Conservation (phyloP, 1,284 basidiomycete species). For the Microbotryum saponariae region DNA sequence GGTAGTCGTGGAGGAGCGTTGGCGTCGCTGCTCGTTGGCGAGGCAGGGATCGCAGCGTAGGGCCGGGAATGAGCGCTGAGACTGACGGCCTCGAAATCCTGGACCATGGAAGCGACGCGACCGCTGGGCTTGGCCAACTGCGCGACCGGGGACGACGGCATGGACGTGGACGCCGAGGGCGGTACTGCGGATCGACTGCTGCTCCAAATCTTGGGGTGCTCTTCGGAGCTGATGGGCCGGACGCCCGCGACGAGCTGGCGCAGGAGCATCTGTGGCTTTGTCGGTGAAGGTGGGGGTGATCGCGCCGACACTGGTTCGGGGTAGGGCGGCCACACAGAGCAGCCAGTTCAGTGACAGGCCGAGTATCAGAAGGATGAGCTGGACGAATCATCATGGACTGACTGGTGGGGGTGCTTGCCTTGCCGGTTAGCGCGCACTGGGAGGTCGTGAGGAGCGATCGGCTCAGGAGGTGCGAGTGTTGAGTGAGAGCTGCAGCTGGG, state of each 20-base stretch:
- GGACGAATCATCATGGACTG: no score
- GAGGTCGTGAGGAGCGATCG: no score
- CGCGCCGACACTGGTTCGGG: no score
- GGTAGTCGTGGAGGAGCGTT: neutral
- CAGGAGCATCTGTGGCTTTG: slow-evolving; percentile 7
- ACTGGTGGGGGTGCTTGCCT: no score
- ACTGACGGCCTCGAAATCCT: slow-evolving; percentile 19
- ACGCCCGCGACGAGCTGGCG: slow-evolving; percentile 22
- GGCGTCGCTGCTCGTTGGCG: neutral
- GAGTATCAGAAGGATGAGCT: no score
- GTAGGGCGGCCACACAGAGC: no score
- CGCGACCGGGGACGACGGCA: neutral
- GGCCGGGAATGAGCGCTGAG: slow-evolving; percentile 10
- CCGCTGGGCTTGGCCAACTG: slow-evolving; percentile 1
- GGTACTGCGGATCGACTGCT: neutral
- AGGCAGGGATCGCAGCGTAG: slow-evolving; percentile 8
- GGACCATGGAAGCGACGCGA: slow-evolving; percentile 16
- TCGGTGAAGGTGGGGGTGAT: slow-evolving; percentile 7
- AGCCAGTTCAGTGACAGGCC: no score
- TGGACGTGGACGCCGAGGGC: neutral
- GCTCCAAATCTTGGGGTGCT: slow-evolving; percentile 13
- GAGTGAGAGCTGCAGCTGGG: no score
- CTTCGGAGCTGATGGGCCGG: slow-evolving; percentile 5
- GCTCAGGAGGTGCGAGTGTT: no score
- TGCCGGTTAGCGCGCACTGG: no score